Base-by-base conservation (phyloP, 805 yeast genomes). In the Suhomyces sp. region DNA sequence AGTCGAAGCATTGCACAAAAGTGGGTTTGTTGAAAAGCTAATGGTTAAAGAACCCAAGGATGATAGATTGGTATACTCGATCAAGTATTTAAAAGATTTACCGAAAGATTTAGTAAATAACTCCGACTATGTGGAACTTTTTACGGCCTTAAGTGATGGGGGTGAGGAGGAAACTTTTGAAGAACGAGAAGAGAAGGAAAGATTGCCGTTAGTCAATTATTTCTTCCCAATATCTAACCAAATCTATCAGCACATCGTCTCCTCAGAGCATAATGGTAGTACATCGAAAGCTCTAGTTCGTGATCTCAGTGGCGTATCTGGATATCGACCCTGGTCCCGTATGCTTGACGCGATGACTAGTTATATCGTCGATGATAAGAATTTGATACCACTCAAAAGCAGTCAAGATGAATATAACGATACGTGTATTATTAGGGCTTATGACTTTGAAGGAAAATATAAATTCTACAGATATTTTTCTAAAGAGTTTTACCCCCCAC, bases 391-490 rank as follows among this genome's bases (percentile, higher is more conserved):
- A 4, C 39, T 50, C 19, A 60, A 56, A 33, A 47, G 43, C 12
- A 53, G 52, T 30, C 38, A 43, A 4, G 68, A 63, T 36, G 50
- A 53, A 9, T 58, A 58, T 36, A 53, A 49, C 17, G 33, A 28
- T 10, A 31, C 33, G 18, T 39, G 56, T 12, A 62, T 87, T 9
- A 70, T 82, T 0, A 70, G 83, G 42, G 79, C 81, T 12, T 76
- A 77, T 40, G 95, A 85, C 50, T 79, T 78, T 45, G 79, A 77
- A 40, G 95, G 95, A 0, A 79, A 88, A 44, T 68, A 72, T 39
- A 83, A 85, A 50, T 84, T 78, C 46, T 85, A 76, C 56, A 66
- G 95, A 25, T 79, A 83, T 46, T 65, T 51, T 35, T 47, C 52
- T 12, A 48, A 42, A 31, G 42, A 40, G 3, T 33, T 40, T 19